phyloP scores from a whole-genome alignment of 306 rosid genomes.

The Sechiopsis laciniata region DNA sequence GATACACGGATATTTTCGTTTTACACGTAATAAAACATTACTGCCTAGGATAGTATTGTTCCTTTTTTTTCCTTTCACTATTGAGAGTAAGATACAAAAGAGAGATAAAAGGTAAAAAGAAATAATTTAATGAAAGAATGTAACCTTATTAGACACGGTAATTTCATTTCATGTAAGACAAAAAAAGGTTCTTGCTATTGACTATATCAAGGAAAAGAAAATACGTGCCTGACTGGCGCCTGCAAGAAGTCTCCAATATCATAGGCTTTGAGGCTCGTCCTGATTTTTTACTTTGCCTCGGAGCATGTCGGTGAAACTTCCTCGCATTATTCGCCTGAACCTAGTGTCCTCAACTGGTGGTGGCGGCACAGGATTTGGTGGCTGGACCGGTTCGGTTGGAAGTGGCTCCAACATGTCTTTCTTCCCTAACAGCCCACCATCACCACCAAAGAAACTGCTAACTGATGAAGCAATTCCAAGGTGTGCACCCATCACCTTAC shows the following conservation, averaged over 20 bases:
- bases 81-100: not conserved
- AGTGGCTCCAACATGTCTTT: slow-evolving; percentile 47
- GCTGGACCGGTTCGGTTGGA: slow-evolving; percentile 35
- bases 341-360: slow-evolving; percentile 70
- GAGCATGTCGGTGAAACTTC: slow-evolving; percentile 83
- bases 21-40: not conserved
- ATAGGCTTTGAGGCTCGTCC: slow-evolving; percentile 54
- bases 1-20: not conserved
- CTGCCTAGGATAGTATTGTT: not conserved
- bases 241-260: slow-evolving; percentile 19
- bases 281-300: slow-evolving; percentile 63
- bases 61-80: not conserved
- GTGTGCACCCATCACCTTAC: slow-evolving; percentile 95
- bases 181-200: not conserved
- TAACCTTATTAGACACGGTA: slow-evolving; percentile 18
- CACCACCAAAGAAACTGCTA: slow-evolving; percentile 80
- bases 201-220: slow-evolving; percentile 1
- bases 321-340: slow-evolving; percentile 85
- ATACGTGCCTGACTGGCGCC: slow-evolving; percentile 1
- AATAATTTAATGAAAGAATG: slow-evolving; percentile 17
- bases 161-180: slow-evolving; percentile 6
- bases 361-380: slow-evolving; percentile 35
- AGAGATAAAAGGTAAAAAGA: not conserved
- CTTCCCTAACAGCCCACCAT: slow-evolving; percentile 76
- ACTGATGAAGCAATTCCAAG: slow-evolving; percentile 79